A percentile compares a stretch with the other conserved stretches of the same genome.
Conservation (phyloP, 352 stramenopile species). For the Pythium aphanidermatum region DNA sequence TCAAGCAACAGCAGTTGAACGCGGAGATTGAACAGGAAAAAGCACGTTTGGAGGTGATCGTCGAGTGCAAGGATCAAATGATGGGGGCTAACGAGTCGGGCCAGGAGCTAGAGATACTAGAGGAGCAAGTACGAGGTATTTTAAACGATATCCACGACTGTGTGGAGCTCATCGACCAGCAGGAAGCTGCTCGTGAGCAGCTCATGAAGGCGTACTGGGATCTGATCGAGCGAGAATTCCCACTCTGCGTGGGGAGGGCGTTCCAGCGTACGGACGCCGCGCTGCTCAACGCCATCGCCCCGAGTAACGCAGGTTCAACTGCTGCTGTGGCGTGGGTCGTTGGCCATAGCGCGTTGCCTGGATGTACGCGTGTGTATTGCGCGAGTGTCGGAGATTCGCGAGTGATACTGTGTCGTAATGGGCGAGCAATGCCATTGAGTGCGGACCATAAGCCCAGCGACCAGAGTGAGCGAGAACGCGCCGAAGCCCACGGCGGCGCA, state of each 20-base stretch:
- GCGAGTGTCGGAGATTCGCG: conserved; percentile 61
- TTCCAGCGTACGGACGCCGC: conserved; percentile 39
- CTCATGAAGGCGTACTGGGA: conserved; percentile 18
- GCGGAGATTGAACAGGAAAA: neutral
- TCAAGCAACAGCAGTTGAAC: neutral
- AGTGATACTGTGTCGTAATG: conserved; percentile 44
- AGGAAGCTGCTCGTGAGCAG: neutral
- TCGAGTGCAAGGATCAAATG: neutral
- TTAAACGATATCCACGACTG: neutral
- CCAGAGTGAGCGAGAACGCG: conserved; percentile 40
- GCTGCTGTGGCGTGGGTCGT: conserved; percentile 49
- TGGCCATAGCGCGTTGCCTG: conserved; percentile 13
- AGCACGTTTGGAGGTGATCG: neutral
- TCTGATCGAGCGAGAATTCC: conserved; percentile 23
- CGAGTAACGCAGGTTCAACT: conserved; percentile 41
- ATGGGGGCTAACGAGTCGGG: neutral
- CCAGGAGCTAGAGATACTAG: neutral
- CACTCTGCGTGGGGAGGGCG: conserved; percentile 25
- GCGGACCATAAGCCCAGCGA: conserved; percentile 54
- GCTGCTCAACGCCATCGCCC: conserved; percentile 36
- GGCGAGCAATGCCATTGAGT: conserved; percentile 33
- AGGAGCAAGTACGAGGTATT: neutral
- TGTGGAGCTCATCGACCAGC: neutral
- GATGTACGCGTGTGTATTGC: conserved; percentile 48
- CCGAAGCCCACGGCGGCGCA: conserved; percentile 40